Evolutionary conservation across 257 asterid genomes (phyloP).

Genomic region (Fraxinus excelsior): DNA sequence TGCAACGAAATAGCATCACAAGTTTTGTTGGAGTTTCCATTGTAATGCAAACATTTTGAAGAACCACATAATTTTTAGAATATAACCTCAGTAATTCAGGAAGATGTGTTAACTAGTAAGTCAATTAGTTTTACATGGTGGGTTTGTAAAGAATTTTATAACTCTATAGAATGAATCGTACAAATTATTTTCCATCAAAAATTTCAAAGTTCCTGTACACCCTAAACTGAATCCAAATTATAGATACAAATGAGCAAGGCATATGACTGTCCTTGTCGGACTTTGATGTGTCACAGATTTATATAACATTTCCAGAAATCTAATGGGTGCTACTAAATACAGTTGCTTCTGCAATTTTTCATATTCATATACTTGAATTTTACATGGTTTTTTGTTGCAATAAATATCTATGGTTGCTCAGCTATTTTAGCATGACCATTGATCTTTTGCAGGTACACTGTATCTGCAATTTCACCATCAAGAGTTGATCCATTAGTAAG

Average conservation of each 20-base stretch:
- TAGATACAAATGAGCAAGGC: neutral
- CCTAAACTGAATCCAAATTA: neutral
- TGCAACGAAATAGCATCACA: neutral
- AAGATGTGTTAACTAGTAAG: neutral
- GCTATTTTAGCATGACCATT: conserved; percentile 22
- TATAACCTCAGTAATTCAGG: neutral
- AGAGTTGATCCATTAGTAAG: conserved; percentile 63
- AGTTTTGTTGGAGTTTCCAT: neutral
- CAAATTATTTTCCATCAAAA: conserved; percentile 6
- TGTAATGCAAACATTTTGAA: neutral
- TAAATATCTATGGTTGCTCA: conserved; percentile 20
- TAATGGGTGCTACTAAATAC: neutral
- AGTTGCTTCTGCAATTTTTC: conserved; percentile 8
- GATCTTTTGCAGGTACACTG: conserved; percentile 56
- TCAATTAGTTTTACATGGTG: neutral
- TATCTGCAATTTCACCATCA: conserved; percentile 87
- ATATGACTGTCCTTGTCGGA: neutral
- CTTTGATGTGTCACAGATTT: neutral
- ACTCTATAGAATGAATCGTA: neutral
- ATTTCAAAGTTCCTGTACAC: neutral
- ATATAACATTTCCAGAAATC: neutral
- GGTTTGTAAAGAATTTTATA: conserved; percentile 15
- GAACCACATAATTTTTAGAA: neutral
- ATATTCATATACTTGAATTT: neutral
- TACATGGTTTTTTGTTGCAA: neutral